Evolutionary conservation across 768 basidiomycete species (phyloP).

Genomic region (Gautieria morchelliformis): DNA sequence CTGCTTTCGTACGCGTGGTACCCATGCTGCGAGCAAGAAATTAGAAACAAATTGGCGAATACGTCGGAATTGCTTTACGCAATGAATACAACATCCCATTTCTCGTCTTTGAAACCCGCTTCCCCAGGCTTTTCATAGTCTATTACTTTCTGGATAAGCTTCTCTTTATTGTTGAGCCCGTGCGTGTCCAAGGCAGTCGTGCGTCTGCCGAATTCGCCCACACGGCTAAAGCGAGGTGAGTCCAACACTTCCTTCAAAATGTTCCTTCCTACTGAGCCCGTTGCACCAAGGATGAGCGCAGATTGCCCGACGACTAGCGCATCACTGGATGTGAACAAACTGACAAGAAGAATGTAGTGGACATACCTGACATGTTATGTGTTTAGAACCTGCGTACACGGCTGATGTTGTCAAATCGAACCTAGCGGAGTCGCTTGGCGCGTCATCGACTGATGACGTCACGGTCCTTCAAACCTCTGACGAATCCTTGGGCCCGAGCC

Average conservation of each 20-base stretch:
- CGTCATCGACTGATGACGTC: too few relatives aligned
- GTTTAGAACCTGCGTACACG: too few relatives aligned
- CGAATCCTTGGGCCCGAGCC: too few relatives aligned
- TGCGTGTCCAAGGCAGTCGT: slow-evolving; percentile 29
- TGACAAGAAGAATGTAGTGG: too few relatives aligned
- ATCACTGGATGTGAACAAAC: too few relatives aligned
- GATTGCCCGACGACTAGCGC: slow-evolving; percentile 16
- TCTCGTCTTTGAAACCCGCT: slow-evolving; percentile 39
- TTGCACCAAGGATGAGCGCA: slow-evolving; percentile 69
- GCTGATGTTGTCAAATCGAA: too few relatives aligned
- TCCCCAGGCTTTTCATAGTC: slow-evolving; percentile 59
- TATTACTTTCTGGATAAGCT: slow-evolving; percentile 57
- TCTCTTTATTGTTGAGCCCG: slow-evolving; percentile 27
- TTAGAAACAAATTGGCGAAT: neutral
- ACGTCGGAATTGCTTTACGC: slow-evolving; percentile 29
- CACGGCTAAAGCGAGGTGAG: slow-evolving; percentile 30
- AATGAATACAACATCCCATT: slow-evolving; percentile 72
- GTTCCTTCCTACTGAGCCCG: slow-evolving; percentile 57
- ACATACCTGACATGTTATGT: too few relatives aligned
- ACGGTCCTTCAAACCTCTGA: too few relatives aligned
- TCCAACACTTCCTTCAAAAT: slow-evolving; percentile 54
- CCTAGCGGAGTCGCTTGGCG: too few relatives aligned
- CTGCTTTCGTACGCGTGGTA: slow-evolving; percentile 51
- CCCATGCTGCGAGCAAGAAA: slow-evolving; percentile 39
- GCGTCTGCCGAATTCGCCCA: slow-evolving; percentile 56